Base-by-base conservation (phyloP, 192 early-diverging fungal genomes). In the Gamsiella multidivaricata region DNA sequence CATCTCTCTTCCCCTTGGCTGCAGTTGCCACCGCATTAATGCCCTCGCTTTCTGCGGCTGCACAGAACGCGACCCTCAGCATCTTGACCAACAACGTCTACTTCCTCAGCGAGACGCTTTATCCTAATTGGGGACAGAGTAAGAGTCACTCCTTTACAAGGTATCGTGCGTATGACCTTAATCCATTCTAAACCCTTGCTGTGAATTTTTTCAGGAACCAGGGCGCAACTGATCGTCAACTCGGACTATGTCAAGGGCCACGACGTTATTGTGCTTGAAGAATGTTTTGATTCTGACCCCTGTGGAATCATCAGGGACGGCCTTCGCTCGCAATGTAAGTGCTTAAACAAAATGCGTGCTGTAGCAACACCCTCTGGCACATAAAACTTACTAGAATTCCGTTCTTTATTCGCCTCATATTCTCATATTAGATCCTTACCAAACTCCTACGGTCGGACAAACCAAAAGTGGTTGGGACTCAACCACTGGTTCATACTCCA, bases 91-190 rank as follows among this genome's bases (percentile, higher is more conserved):
- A 73, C 55, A 73, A 73, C 18, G 52, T 73, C 32, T 73, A 73
- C 54, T 62, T 73, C 49, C 11, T 73, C 29, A 65, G 61, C 41
- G 33, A 55, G 18, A 45, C 17, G 36, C 43, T 73, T 17, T 73
- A 73, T 43, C 70, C 70, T 28, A 73, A 73, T 25, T 73, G 70
- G 70, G 70, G 61, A 41, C 70, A 73, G 36, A 33, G 70, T 73
- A 65, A 65, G 61, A 26, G 4, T 43, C 6, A n/a, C 23, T 9
- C 37, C 37, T 12, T 39, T 12, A 39, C 37, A 5, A 39, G 37
- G n/a, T n/a, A n/a, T n/a, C n/a, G n/a, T n/a, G n/a, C n/a, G n/a
- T n/a, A n/a, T n/a, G n/a, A n/a, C n/a, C n/a, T n/a, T n/a, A n/a
- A n/a, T n/a, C n/a, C n/a, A n/a, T n/a, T n/a, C n/a, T n/a, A n/a